Base-by-base conservation (phyloP, 1,139 yeast genomes). In the Meyerozyma carpophila region DNA sequence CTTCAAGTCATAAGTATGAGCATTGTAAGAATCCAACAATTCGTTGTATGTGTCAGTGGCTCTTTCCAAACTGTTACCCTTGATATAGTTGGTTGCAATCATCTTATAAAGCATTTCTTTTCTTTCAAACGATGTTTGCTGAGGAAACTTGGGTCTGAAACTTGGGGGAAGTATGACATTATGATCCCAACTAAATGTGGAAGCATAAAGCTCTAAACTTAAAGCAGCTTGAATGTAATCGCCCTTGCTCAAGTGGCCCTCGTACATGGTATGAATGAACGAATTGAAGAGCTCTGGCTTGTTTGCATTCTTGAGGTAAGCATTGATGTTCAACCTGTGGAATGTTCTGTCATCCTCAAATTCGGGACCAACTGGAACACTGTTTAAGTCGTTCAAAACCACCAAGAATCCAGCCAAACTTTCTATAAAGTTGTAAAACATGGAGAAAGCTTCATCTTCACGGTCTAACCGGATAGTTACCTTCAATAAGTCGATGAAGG, bases 281-380 rank as follows among this genome's bases (percentile, higher is more conserved):
- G 88, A 77, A 57, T 86, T 84, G 65, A 89, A 84, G 48, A 84
- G 71, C 59, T 86, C 95, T 0, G 94, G 94, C 53, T 83, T 82
- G 57, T 84, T 82, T 40, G 89, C 90, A 54, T 84, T 82, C 70
- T 84, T 78, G 61, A 89, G 73, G 61, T 81, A 87, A 41, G 90
- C 84, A 51, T 86, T 80, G 55, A 88, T 84, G 55, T 84, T 85
- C 56, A 89, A 72, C 48, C 82, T 81, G 58, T 85, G 87, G 77
- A 86, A 84, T 3, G 90, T 83, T 58, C 96, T 73, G 61, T 89
- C 96, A 57, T 86, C 95, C 54, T 85, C 93, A 62, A 84, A 89
- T 55, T 89, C 95, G 40, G 83, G 82, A 18, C 91, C 93, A 41
- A 76, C 77, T 18, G 96, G 96, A 45, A 89, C 88, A 51, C 79